phyloP scores from a whole-genome alignment of 345 rosid genomes.

The Gossypium bickii region DNA sequence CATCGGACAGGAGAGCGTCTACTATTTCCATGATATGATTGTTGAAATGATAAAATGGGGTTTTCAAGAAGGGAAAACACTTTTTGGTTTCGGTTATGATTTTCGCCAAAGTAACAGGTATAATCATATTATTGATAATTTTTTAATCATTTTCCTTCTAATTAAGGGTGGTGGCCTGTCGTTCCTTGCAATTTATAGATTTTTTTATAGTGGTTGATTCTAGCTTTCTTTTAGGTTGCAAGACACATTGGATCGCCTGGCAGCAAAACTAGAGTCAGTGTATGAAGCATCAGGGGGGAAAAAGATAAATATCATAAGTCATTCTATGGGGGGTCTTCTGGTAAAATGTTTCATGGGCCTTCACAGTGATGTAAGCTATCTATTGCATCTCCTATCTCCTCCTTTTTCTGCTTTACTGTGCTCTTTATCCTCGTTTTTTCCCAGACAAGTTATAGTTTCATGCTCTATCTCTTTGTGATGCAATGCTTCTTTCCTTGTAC shows the following conservation, averaged over 20 bases:
- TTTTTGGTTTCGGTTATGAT: slow-evolving; percentile 96
- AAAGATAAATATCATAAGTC: slow-evolving; percentile 81
- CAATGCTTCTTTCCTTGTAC: slow-evolving; percentile 9
- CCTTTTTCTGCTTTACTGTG: not conserved
- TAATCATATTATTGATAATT: not conserved
- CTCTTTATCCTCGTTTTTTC: not conserved
- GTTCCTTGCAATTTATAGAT: not conserved
- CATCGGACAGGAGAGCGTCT: slow-evolving; percentile 76
- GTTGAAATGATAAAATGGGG: slow-evolving; percentile 92
- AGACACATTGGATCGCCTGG: slow-evolving; percentile 63
- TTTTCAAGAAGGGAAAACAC: slow-evolving; percentile 86
- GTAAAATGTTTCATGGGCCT: slow-evolving; percentile 92
- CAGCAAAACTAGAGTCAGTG: slow-evolving; percentile 59
- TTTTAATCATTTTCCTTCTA: not conserved
- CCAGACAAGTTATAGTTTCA: not conserved
- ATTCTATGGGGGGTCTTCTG: slow-evolving; percentile 95
- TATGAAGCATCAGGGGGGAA: slow-evolving; percentile 81
- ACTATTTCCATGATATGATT: slow-evolving; percentile 94
- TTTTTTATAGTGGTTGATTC: not conserved
- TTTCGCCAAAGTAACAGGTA: slow-evolving; percentile 98
- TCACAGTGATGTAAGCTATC: slow-evolving; percentile 58
- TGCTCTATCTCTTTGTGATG: slow-evolving; percentile 1
- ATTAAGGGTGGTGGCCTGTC: too few species aligned
- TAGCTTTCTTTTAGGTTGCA: slow-evolving; percentile 47
- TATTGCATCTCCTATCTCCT: not conserved